A percentile compares a stretch with the other conserved stretches of the same genome.
phyloP scores from a whole-genome alignment of 2,329 filamentous ascomycete species.

The Leptographium lundbergii region DNA sequence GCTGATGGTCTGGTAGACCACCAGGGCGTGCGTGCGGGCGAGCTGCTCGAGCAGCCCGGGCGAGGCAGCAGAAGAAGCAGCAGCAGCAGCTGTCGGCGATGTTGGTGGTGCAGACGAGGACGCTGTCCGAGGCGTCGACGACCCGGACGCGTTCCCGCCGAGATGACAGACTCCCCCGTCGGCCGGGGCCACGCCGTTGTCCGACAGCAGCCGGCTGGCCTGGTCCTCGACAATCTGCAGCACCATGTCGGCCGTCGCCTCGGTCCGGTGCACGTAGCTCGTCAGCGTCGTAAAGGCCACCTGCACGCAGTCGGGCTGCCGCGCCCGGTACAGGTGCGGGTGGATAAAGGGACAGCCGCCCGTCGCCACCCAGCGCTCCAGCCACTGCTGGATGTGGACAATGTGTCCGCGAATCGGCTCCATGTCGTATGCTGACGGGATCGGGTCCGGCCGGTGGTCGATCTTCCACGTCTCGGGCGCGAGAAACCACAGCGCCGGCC shows the following conservation, averaged over 20 bases:
- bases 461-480: constrained; percentile 11
- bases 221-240: constrained; percentile 13
- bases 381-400: constrained; percentile 13
- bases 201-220: not conserved
- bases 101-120: not conserved
- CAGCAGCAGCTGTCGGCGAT: not conserved
- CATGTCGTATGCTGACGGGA: not conserved
- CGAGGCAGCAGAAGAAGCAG: not conserved
- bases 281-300: constrained; percentile 18
- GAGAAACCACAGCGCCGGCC: constrained; percentile 11
- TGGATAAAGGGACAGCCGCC: constrained; percentile 21
- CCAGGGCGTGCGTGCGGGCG: constrained; percentile 32
- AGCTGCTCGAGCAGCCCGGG: constrained; percentile 17
- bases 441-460: constrained; percentile 1
- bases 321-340: constrained; percentile 14
- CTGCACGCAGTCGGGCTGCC: constrained; percentile 17
- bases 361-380: constrained; percentile 16
- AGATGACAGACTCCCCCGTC: not conserved
- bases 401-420: constrained; percentile 7
- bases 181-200: constrained; percentile 1
- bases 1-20: constrained; percentile 36
- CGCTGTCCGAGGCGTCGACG: not conserved
- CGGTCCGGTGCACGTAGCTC: constrained; percentile 12
- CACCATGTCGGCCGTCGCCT: constrained; percentile 7
- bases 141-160: not conserved